These are phyloP conservation scores for Dalbergia cultrata DNA, from an alignment of 306 rosid genomes.

Conservation along the genomic window DNA sequence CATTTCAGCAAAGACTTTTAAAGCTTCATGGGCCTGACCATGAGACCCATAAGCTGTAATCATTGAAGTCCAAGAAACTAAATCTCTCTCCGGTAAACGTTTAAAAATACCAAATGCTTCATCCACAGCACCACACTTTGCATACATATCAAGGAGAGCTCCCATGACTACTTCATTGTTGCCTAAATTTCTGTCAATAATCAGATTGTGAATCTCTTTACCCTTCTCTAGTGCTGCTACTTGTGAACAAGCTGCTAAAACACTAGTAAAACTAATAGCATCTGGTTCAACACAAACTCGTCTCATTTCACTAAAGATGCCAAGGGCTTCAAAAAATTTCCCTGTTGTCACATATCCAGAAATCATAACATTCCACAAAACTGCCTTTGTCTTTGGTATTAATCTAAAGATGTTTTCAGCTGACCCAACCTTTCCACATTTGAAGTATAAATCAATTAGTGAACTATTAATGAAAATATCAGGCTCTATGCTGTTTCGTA, in stretches of 20 bases:
- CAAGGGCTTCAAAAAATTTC: slow-evolving; percentile 66
- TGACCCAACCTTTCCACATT: slow-evolving; percentile 68
- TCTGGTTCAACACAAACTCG: slow-evolving; percentile 64
- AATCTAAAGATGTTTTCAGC: slow-evolving; percentile 66
- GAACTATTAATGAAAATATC: slow-evolving; percentile 68
- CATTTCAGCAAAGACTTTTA: slow-evolving; percentile 72
- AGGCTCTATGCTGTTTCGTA: slow-evolving; percentile 60
- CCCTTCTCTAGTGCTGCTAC: slow-evolving; percentile 82
- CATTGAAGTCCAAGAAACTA: slow-evolving; percentile 88
- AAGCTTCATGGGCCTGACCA: slow-evolving; percentile 74
- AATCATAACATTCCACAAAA: slow-evolving; percentile 85
- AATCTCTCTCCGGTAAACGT: slow-evolving; percentile 73
- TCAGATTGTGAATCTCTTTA: slow-evolving; percentile 69
- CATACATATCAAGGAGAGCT: slow-evolving; percentile 90
- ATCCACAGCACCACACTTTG: slow-evolving; percentile 82
- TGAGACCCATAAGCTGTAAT: slow-evolving; percentile 83
- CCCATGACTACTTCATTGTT: slow-evolving; percentile 74
- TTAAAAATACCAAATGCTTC: slow-evolving; percentile 73
- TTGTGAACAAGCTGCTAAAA: slow-evolving; percentile 81
- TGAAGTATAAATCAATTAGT: slow-evolving; percentile 75
- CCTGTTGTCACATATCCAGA: slow-evolving; percentile 73
- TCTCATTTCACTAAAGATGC: slow-evolving; percentile 63
- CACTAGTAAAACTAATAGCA: slow-evolving; percentile 71
- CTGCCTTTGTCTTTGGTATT: slow-evolving; percentile 57
- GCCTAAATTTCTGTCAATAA: slow-evolving; percentile 59